Evolutionary conservation across 805 yeast genomes (phyloP), one percentile per base, ranked within the genome.

Genomic region (Wickerhamia fluorescens): DNA sequence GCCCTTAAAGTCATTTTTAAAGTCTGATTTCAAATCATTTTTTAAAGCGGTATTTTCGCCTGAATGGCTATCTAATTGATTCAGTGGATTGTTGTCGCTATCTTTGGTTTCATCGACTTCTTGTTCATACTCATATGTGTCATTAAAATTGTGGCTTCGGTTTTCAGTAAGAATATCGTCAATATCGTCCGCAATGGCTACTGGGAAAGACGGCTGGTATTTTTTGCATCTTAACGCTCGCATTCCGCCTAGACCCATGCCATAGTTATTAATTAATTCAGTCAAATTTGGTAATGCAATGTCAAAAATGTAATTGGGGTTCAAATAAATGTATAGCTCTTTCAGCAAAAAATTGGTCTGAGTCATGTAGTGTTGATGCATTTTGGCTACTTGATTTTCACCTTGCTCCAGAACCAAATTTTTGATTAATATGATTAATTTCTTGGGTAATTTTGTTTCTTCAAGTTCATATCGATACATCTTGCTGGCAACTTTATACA

Each of bases 401-500:
- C 69, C 70, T 31, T 58, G 58, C 38, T 62, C 64, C 16, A 34
- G 41, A 31, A 48, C 36, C 14, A 61, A 57, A 14, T 44, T 33
- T 33, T 56, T 61, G 14, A 61, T 38, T 10, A 53, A 32, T 24
- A 56, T 49, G 3, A 46, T 28, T 10, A 51, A 34, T 8, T 48
- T 35, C 35, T 60, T 61, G 6, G 81, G 70, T 26, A 88, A 60
- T 38, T 77, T 78, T 11, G 61, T 60, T 49, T 92, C 99, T 8
- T 78, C 75, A 4, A 86, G 73, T 50, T 92, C 98, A 45, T 86
- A 83, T 27, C 83, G 73, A 56, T 92, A 92, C 42, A 76, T 71
- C 37, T 83, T 80, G 30, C 49, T 42, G 19, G 80, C 69, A 1
- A 77, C 72, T 44, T 80, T 78, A 36, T 78, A 56, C 25, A 92